phyloP scores from a whole-genome alignment of 768 basidiomycete species.

The Cystofilobasidium bisporidii region DNA sequence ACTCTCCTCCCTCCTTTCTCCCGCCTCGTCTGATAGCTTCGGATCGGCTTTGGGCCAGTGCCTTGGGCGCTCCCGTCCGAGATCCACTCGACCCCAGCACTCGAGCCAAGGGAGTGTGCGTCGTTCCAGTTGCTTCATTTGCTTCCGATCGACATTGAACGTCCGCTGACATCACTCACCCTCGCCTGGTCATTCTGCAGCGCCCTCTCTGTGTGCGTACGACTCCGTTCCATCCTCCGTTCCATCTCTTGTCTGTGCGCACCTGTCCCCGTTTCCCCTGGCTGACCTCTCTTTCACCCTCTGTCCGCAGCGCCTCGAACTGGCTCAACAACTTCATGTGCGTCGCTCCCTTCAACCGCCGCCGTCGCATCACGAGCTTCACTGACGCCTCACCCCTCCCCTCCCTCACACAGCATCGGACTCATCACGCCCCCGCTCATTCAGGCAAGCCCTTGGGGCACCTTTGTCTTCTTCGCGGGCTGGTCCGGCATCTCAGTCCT shows the following conservation, averaged over 20 bases:
- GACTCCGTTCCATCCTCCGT: too few species aligned
- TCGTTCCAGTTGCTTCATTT: too few species aligned
- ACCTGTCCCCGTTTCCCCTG: not conserved
- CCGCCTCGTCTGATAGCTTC: too few species aligned
- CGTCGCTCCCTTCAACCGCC: too few species aligned
- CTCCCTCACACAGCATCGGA: too few species aligned
- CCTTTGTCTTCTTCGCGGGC: conserved; percentile 30
- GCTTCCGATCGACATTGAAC: too few species aligned
- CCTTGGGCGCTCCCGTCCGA: conserved; percentile 5
- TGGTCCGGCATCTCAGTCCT: conserved; percentile 26
- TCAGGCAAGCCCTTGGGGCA: conserved; percentile 25
- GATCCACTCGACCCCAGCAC: not conserved
- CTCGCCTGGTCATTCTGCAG: too few species aligned
- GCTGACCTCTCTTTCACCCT: not conserved
- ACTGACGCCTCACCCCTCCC: too few species aligned
- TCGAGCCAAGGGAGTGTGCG: conserved; percentile 11
- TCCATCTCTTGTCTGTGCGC: not conserved
- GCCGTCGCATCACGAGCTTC: too few species aligned
- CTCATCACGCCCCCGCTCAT: conserved; percentile 30
- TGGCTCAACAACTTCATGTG: conserved; percentile 32
- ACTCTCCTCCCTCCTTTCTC: too few species aligned
- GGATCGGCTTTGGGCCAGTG: conserved; percentile 4
- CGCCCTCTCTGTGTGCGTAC: not conserved
- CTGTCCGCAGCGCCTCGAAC: conserved; percentile 8
- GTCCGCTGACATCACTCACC: too few species aligned